phyloP scores from a whole-genome alignment of 2,329 filamentous ascomycete genomes.

The Huntiella bhutanensis region DNA sequence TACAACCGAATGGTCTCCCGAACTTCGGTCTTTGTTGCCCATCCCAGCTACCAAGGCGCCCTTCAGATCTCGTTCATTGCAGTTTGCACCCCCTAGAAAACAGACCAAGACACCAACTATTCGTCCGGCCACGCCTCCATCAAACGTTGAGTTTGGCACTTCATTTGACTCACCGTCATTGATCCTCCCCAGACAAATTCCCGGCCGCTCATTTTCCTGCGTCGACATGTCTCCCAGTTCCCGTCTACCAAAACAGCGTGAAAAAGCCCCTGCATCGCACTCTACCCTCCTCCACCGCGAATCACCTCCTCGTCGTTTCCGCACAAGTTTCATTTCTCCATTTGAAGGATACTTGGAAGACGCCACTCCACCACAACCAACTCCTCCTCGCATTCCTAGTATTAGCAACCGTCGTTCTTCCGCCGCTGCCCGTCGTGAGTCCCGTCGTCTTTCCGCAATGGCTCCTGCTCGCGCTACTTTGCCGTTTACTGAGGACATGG shows the following conservation, averaged over 20 bases:
- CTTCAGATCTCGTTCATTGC: conserved; percentile 6
- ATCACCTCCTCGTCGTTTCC: conserved; percentile 8
- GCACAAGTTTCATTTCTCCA: conserved; percentile 6
- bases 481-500: conserved; percentile 38
- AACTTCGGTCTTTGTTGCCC: conserved; percentile 2
- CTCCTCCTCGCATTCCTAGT: not conserved
- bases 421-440: conserved; percentile 4
- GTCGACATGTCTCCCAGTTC: conserved; percentile 5
- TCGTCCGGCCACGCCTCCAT: conserved; percentile 6
- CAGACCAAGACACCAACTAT: conserved; percentile 6
- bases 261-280: no score
- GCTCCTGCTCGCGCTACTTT: conserved; percentile 19
- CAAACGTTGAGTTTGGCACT: not conserved
- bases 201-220: conserved; percentile 3
- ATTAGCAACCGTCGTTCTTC: not conserved
- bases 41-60: conserved; percentile 6
- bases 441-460: conserved; percentile 2
- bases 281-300: no score
- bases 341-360: conserved; percentile 1
- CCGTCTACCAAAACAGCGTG: not conserved
- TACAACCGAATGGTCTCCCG: conserved; percentile 8
- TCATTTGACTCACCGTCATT: not conserved
- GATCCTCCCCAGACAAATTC: not conserved
- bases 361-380: not conserved
- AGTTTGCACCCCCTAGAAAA: conserved; percentile 4